Evolutionary conservation across 345 rosid species (phyloP).

Genomic region (Acer yangbiense): DNA sequence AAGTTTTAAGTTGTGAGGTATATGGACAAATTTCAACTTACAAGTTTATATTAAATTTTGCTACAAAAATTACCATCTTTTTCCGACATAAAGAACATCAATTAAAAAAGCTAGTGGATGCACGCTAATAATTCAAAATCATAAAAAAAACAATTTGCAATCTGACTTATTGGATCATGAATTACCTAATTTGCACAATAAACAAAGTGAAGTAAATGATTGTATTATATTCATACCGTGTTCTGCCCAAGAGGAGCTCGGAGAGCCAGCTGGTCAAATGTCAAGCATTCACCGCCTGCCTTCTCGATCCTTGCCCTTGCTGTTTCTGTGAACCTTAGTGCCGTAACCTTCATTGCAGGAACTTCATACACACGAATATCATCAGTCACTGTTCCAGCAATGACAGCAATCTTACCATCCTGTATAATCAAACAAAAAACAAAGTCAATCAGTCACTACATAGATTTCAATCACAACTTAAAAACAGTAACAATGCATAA

Average conservation of each 20-base stretch:
- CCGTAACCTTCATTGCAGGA: slow-evolving; percentile 77
- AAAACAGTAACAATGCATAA: neutral
- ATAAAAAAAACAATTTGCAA: neutral
- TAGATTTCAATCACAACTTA: neutral
- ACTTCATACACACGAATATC: slow-evolving; percentile 82
- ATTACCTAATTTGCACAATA: no score
- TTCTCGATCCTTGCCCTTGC: slow-evolving; percentile 94
- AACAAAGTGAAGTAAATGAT: no score
- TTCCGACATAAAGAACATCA: neutral
- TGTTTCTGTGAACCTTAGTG: slow-evolving; percentile 84
- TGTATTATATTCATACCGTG: slow-evolving; percentile 51
- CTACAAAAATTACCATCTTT: neutral
- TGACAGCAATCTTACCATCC: slow-evolving; percentile 80
- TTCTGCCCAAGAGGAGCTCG: slow-evolving; percentile 93
- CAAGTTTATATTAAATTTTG: neutral
- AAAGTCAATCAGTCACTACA: neutral
- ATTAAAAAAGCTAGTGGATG: neutral
- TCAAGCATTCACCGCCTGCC: slow-evolving; percentile 95
- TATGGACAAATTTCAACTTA: neutral
- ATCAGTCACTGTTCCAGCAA: slow-evolving; percentile 84
- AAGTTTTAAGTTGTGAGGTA: neutral
- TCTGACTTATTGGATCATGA: neutral
- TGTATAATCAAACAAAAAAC: slow-evolving; percentile 14
- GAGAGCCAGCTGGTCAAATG: slow-evolving; percentile 91
- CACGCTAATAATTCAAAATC: neutral